Base-by-base conservation (phyloP, 768 basidiomycete genomes). In the Hericium coralloides region DNA sequence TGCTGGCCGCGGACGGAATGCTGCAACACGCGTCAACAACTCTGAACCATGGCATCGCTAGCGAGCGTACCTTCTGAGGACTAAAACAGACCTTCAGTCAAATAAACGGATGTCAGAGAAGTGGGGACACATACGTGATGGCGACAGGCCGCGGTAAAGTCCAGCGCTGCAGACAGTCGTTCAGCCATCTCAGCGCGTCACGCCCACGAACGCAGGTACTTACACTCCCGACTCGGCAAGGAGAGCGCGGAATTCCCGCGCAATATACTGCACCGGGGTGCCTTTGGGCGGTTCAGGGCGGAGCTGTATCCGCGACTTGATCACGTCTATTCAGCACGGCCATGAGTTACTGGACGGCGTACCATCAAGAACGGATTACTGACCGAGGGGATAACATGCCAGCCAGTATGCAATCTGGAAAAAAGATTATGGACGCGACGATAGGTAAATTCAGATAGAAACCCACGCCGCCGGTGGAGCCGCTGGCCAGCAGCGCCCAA, bases 301-400 rank as follows among this genome's bases (percentile, higher is more conserved):
- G 7, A 95, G 78, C 65, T 98, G 95, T 10, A 97, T 76, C 38
- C 92, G 83, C 4, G 92, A 94, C 73, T 98, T 98, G 36, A 95
- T 81, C 4, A 97, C 90, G 61, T 98, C 94, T 89, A 38, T 14
- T 26, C 6, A 36, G 20, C 26, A 41, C 41, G 31, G 38, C n/a
- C 10, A 22, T 12, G 31, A 36, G 12, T 50, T 36, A 20, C 18
- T 7, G 23, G 50, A n/a, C 18, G 50, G 26, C 38, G 17, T 23
- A 25, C 47, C 38, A 5, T 10, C 38, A 17, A 15, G 22, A 38
- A 52, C 43, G 9, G 39, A 1, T 2, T 0, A 56, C 68, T 8
- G 52, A 87, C 87, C 89, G 5, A 95, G 74, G 0, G 93, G 95
- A 69, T 95, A 98, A 66, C 87, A 94, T 1, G 91, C 81, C 2